Evolutionary conservation across 306 rosid species (phyloP).

Genomic region (Castanea crenata): DNA sequence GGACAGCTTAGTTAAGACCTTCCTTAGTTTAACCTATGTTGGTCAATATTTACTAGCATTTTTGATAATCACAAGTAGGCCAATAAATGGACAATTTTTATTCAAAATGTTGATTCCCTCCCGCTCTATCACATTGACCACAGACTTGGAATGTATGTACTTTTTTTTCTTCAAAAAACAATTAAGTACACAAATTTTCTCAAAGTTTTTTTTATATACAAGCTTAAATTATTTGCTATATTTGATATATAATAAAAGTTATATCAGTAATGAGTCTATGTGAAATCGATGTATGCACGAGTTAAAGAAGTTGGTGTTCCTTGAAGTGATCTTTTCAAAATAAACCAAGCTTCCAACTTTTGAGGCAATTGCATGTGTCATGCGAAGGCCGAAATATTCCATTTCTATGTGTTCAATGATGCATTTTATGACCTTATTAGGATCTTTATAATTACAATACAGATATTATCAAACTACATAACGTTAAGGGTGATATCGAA

Average conservation of each 20-base stretch:
- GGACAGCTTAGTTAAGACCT: background rate
- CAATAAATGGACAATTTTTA: background rate
- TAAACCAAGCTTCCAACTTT: too few relatives aligned
- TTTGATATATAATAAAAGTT: too few relatives aligned
- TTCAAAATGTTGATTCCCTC: background rate
- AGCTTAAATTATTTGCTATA: rapidly evolving
- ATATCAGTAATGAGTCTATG: too few relatives aligned
- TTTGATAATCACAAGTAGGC: background rate
- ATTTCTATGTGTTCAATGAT: background rate
- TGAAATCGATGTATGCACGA: too few relatives aligned
- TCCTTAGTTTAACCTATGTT: background rate
- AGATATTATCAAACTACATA: conserved; percentile 4
- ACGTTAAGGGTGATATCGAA: conserved; percentile 5
- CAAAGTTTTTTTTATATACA: background rate
- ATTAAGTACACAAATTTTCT: too few relatives aligned
- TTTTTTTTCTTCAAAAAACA: background rate
- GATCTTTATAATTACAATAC: background rate
- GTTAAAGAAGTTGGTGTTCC: too few relatives aligned
- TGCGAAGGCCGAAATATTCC: too few relatives aligned
- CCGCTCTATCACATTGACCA: conserved; percentile 25
- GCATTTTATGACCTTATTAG: background rate
- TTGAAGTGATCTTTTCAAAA: too few relatives aligned
- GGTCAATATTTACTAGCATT: background rate
- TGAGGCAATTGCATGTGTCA: too few relatives aligned
- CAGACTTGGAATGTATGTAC: conserved; percentile 19